Evolutionary conservation across 352 stramenopile genomes (phyloP), one percentile per base, ranked within the genome.

Genomic region (Phytophthora capsici): DNA sequence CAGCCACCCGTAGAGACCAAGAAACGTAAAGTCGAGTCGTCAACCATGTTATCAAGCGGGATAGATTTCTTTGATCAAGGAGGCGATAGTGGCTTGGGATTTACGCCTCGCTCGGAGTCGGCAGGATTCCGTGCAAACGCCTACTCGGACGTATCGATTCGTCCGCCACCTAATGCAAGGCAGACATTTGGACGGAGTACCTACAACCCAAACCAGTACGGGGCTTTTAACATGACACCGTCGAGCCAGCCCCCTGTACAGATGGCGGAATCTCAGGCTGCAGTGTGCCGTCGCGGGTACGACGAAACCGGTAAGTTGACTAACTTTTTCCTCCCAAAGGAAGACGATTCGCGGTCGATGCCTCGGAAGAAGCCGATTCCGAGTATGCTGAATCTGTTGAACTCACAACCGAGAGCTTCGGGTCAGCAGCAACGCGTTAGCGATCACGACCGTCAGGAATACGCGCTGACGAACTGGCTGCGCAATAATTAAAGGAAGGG

Each of bases 281-380:
- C 66, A 0, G 66, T 90, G 7, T 89, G 78, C 17, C 82, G 84
- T 40, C 73, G 82, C 50, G 84, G 82, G 5, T 91, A 91, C 54
- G 84, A 91, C 38, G 82, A 91, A 66, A 91, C 84, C 0, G 84
- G 84, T 30, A 91, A 91, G 63, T 63, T 93, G 28, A 91, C 84
- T 16, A 91, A 84, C 53, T 91, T 86, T 63, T 90, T 90, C 53
- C 56, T 89, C 23, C 78, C 82, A 20, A 87, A 88, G 34, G 73
- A 90, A 22, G 51, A 30, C 32, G 66, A 71, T 14, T 57, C 57
- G 19, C 64, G 46, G 16, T 47, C 47, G 20, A 23, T 51, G 26
- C 23, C 66, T 46, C 68, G 72, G 5, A 75, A 78, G 28, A 89
- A 86, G 45, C 36, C 63, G 14, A 71, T 84, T 19, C 69, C 73